Conservation (phyloP, 2,329 filamentous ascomycete genomes). For the Drechmeria coniospora region DNA sequence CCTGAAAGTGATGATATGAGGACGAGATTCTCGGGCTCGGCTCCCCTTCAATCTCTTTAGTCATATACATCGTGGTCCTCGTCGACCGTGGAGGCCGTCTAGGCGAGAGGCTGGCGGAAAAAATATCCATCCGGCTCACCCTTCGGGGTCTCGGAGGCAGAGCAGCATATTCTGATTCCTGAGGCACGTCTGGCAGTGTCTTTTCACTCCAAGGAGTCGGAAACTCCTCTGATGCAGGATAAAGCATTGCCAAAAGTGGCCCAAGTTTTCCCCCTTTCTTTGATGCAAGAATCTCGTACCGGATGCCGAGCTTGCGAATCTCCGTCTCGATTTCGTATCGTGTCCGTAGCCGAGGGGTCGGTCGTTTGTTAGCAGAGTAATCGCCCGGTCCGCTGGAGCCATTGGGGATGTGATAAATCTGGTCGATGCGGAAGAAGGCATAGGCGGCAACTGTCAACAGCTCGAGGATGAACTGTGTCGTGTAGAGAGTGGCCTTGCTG, state of each 20-base stretch:
- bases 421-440: constrained; percentile 13
- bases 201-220: no score
- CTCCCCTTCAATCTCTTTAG: no score
- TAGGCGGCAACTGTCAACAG: constrained; percentile 12
- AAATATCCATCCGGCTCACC: no score
- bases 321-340: neutral
- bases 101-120: no score
- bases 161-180: no score
- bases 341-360: neutral
- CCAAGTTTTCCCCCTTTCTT: no score
- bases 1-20: no score
- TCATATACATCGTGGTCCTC: neutral
- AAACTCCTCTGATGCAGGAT: no score
- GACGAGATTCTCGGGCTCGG: no score
- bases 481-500: constrained; percentile 18
- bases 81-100: neutral
- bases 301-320: neutral
- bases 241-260: no score
- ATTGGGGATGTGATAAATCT: constrained; percentile 15
- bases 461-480: constrained; percentile 19
- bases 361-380: neutral
- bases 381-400: constrained; percentile 5
- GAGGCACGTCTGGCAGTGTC: no score
- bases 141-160: no score
- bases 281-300: neutral